Conservation (phyloP, 2,329 filamentous ascomycete genomes). For the Zopfia rhizophila region DNA sequence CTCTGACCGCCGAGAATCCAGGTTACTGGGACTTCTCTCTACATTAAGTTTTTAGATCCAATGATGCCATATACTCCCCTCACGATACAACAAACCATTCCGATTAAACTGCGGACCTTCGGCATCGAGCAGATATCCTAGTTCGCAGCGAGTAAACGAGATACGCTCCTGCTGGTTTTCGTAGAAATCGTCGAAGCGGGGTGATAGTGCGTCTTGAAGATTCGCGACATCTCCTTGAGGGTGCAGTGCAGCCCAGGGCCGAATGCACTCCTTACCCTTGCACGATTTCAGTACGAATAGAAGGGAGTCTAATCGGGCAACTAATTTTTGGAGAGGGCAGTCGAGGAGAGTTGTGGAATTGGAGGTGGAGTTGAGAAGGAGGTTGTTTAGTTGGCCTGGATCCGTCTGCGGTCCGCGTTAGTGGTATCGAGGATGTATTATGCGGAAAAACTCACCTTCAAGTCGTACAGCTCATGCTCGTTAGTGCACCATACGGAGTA, state of each 20-base stretch:
- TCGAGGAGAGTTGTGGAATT: conserved; percentile 11
- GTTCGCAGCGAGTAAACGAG: conserved; percentile 63
- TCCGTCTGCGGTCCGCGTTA: conserved; percentile 38
- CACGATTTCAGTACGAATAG: conserved; percentile 71
- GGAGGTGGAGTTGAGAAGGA: conserved; percentile 43
- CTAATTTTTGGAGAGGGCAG: conserved; percentile 26
- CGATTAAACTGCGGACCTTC: conserved; percentile 60
- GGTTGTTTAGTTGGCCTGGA: conserved; percentile 38
- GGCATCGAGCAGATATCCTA: conserved; percentile 65
- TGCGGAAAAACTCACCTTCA: conserved; percentile 56
- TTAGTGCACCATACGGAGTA: conserved; percentile 77
- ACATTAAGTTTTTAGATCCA: conserved; percentile 15
- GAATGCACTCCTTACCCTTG: conserved; percentile 62
- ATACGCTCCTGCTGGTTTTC: conserved; percentile 60
- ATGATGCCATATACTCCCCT: conserved; percentile 11
- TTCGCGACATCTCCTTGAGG: conserved; percentile 63
- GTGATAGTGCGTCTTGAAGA: conserved; percentile 62
- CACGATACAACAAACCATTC: conserved; percentile 15
- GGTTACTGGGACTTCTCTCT: no score
- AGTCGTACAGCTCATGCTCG: conserved; percentile 73
- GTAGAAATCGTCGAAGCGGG: conserved; percentile 65
- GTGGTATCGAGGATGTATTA: neutral
- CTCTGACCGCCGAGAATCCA: no score
- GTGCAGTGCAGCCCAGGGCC: conserved; percentile 68
- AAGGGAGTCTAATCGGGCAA: conserved; percentile 62